phyloP scores from a whole-genome alignment of 1,284 basidiomycete genomes.

The Ganoderma sp. region DNA sequence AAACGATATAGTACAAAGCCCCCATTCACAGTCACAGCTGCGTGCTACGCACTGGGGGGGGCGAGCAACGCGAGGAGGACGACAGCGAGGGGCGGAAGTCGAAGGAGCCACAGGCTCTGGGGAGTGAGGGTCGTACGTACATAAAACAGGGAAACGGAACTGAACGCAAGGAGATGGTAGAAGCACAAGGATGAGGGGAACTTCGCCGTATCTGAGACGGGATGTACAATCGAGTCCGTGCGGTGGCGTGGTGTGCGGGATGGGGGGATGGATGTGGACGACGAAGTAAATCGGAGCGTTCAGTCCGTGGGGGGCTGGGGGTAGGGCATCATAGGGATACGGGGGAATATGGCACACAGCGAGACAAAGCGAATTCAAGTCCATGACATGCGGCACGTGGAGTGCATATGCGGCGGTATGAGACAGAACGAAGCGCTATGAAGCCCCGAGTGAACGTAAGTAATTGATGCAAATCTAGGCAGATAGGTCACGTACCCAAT shows the following conservation, averaged over 20 bases:
- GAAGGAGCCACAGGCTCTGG: constrained; percentile 32
- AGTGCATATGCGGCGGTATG: constrained; percentile 24
- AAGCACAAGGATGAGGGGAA: constrained; percentile 20
- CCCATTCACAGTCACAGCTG: constrained; percentile 14
- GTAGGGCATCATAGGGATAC: constrained; percentile 24
- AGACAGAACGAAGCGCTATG: constrained; percentile 22
- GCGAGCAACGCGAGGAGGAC: not conserved
- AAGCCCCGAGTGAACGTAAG: not conserved
- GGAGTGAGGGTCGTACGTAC: constrained; percentile 21
- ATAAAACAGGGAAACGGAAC: constrained; percentile 21
- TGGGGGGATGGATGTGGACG: not conserved
- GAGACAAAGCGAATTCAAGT: constrained; percentile 28
- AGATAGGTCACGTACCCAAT: constrained; percentile 27
- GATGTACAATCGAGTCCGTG: constrained; percentile 29
- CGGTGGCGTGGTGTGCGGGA: constrained; percentile 3
- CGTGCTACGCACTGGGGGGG: not conserved
- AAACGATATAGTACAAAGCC: constrained; percentile 28
- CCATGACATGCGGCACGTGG: constrained; percentile 25
- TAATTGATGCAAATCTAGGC: too few relatives aligned
- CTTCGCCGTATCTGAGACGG: constrained; percentile 3
- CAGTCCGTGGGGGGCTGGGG: constrained; percentile 12
- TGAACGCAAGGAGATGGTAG: constrained; percentile 25
- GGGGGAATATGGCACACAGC: constrained; percentile 24
- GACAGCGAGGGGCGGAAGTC: constrained; percentile 7
- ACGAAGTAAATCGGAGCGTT: constrained; percentile 19